A percentile compares a stretch with the other conserved stretches of the same genome.
phyloP scores from a whole-genome alignment of 768 basidiomycete species.

The Phaffia tasmanica region DNA sequence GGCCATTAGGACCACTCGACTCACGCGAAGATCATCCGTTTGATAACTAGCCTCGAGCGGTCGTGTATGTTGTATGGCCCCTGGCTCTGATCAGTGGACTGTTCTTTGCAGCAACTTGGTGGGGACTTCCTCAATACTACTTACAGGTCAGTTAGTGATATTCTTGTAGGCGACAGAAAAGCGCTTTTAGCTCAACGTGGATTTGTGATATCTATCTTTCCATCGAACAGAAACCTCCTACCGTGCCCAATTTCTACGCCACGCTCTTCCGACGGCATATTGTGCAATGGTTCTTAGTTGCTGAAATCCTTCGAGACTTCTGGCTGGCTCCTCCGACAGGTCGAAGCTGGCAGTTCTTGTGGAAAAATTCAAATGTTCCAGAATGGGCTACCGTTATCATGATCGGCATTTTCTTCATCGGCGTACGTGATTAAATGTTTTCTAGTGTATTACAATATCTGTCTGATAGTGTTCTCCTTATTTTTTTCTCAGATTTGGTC shows the following conservation, averaged over 20 bases:
- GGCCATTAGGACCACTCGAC: no score
- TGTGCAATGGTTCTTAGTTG: constrained; percentile 88
- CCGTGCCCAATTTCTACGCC: constrained; percentile 81
- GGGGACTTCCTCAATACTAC: constrained; percentile 63
- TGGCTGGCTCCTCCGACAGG: constrained; percentile 41
- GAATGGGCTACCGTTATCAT: constrained; percentile 73
- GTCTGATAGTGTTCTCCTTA: no score
- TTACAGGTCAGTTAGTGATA: constrained; percentile 9
- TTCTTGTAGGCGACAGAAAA: background rate
- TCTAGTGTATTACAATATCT: no score
- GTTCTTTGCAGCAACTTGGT: constrained; percentile 72
- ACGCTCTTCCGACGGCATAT: constrained; percentile 83
- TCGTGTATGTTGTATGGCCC: constrained; percentile 70
- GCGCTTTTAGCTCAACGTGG: background rate
- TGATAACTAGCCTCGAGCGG: constrained; percentile 30
- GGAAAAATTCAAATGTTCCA: constrained; percentile 62
- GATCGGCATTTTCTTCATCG: constrained; percentile 70
- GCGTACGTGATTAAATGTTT: constrained; percentile 31
- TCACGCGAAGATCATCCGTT: no score
- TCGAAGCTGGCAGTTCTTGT: constrained; percentile 88
- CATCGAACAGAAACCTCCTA: constrained; percentile 65
- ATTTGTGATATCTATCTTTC: constrained; percentile 34
- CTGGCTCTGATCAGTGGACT: constrained; percentile 58
- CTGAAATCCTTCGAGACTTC: constrained; percentile 60
- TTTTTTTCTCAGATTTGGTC: constrained; percentile 50